Evolutionary conservation across 192 early-diverging fungal species (phyloP), one percentile per base, ranked within the genome.

Genomic region (Linnemannia zychae): DNA sequence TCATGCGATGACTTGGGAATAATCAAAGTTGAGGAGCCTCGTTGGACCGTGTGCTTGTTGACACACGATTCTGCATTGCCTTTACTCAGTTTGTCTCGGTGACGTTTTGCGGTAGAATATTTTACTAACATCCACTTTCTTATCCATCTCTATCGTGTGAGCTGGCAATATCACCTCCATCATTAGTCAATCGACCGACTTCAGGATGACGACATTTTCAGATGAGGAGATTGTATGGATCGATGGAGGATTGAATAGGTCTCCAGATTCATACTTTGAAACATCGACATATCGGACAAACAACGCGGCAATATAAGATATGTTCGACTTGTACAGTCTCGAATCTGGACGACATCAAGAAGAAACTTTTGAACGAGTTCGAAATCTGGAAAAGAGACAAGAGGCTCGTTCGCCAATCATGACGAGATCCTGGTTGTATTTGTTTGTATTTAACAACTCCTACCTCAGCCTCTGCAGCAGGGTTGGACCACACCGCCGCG

Each of bases 11-110:
- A 50, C 75, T 50, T 77, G 67, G 34, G 49, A 49, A 67, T 7
- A 49, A 36, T 69, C 75, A 77, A 77, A 52, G 75, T 37, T 50
- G 75, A 77, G 48, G 9, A 36, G 65, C 36, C 67, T 69, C 67
- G 48, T 52, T 49, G 75, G 34, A 77, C 49, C 47, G 47, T 77
- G 74, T 50, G 67, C 75, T 69, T 77, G 75, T 53, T 69, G 63
- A 49, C 67, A 77, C 33, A n/a, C 66, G 67, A 76, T 76, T 67
- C 22, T 67, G 46, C 46, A 49, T 31, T 48, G 44, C 74, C 46
- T 67, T 67, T 67, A 38, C 15, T 66, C 60, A 13, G 57, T 60
- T 16, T 53, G 31, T 53, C 46, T 72, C 4, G 48, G 15, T 52
- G 18, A 15, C 11, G 28, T 38, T 3, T 67, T 67, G 66, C 66